Evolutionary conservation across 108 stramenopile genomes (phyloP).

Genomic region (Chaetoceros muelleri): DNA sequence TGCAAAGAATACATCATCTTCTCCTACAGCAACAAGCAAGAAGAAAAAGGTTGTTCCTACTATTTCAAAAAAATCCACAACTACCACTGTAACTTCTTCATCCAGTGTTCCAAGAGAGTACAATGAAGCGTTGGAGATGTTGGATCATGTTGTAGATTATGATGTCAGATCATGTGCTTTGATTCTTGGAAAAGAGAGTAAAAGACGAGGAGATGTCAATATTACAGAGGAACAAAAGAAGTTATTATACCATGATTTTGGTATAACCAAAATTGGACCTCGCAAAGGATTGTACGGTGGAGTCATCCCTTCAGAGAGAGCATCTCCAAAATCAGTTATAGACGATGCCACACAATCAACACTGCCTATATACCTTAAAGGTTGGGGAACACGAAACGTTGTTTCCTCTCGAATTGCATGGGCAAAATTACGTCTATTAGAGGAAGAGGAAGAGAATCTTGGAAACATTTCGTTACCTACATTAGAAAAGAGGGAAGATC

Average conservation of each 20-base stretch:
- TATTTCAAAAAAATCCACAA: too few relatives aligned
- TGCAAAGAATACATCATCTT: conserved; percentile 1
- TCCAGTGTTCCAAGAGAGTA: conserved; percentile 43
- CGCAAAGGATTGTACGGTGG: conserved; percentile 3
- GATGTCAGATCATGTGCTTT: conserved; percentile 46
- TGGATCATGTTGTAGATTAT: conserved; percentile 65
- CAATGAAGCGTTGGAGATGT: conserved; percentile 54
- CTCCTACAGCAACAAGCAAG: conserved; percentile 1
- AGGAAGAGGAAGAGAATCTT: conserved; percentile 24
- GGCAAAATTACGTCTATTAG: conserved; percentile 49
- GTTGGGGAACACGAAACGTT: conserved; percentile 57
- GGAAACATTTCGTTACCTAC: conserved; percentile 7
- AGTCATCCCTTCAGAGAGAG: conserved; percentile 2
- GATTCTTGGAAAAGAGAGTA: conserved; percentile 25
- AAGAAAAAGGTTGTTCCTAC: too few relatives aligned
- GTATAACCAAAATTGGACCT: conserved; percentile 12
- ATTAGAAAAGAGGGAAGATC: background rate
- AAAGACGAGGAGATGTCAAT: conserved; percentile 8
- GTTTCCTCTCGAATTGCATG: conserved; percentile 59
- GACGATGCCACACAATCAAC: background rate
- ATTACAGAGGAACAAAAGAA: conserved; percentile 49
- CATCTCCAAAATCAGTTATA: conserved; percentile 15
- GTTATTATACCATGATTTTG: conserved; percentile 41
- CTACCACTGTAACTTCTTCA: too few relatives aligned
- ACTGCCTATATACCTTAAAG: conserved; percentile 22